Conservation (phyloP, 2,329 filamentous ascomycete genomes). For the Sporothrix brunneoviolacea region DNA sequence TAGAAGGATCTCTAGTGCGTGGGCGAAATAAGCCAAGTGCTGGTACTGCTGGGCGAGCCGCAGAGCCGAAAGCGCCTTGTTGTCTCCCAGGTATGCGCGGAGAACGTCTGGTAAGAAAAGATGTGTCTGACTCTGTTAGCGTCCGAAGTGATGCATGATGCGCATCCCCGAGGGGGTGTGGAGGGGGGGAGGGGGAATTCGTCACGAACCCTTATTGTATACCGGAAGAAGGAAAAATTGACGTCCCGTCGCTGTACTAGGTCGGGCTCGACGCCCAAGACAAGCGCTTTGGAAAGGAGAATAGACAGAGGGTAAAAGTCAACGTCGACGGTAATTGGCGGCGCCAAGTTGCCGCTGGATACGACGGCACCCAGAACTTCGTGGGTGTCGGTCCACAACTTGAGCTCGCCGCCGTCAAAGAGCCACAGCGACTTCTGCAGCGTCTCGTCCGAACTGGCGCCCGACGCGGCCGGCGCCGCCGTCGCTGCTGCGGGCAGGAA, state of each 20-base stretch:
- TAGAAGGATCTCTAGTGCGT: constrained; percentile 84
- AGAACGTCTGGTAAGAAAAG: constrained; percentile 87
- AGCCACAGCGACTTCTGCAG: constrained; percentile 88
- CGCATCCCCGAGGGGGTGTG: no score
- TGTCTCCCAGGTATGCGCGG: constrained; percentile 67
- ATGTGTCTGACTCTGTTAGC: constrained; percentile 57
- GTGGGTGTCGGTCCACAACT: constrained; percentile 82
- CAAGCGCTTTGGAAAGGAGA: constrained; percentile 79
- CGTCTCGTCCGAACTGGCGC: constrained; percentile 31
- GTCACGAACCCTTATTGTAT: constrained; percentile 69
- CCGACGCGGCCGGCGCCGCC: not conserved
- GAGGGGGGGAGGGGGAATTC: not conserved
- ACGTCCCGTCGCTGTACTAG: constrained; percentile 89
- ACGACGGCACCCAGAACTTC: constrained; percentile 66
- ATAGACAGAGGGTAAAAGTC: constrained; percentile 94
- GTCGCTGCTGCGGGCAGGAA: constrained; percentile 1
- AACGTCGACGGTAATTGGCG: constrained; percentile 69
- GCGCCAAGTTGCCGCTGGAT: constrained; percentile 62
- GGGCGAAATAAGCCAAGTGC: constrained; percentile 82
- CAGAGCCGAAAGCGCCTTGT: constrained; percentile 73
- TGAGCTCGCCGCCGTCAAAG: constrained; percentile 81
- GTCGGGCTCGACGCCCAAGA: constrained; percentile 87
- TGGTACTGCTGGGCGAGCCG: constrained; percentile 80
- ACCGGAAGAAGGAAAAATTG: constrained; percentile 83
- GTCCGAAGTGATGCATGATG: not conserved